Conservation (phyloP, 148 eudicot genomes). For the Hydrangea macrophylla region DNA sequence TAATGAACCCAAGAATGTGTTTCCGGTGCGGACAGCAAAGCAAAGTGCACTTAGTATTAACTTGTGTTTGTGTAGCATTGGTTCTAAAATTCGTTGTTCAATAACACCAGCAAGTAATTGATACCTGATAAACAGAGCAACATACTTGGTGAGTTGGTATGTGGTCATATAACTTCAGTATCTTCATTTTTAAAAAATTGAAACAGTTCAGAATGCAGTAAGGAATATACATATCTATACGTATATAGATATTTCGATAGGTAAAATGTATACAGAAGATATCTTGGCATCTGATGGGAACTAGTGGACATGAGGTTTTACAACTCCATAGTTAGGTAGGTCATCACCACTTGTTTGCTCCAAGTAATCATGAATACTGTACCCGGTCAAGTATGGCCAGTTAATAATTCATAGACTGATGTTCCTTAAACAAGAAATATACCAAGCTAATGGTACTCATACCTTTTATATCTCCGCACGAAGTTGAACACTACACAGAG, state of each 20-base stretch:
- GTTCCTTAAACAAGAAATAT: too few species aligned
- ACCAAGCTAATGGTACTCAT: too few species aligned
- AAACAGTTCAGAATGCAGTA: neutral
- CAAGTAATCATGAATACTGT: neutral
- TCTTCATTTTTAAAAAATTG: neutral
- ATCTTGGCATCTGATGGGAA: neutral
- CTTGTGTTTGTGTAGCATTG: slow-evolving; percentile 77
- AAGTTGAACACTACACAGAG: too few species aligned
- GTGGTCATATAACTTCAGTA: neutral
- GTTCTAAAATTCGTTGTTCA: slow-evolving; percentile 85
- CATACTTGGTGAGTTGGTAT: neutral
- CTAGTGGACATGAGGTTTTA: neutral
- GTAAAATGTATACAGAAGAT: too few species aligned
- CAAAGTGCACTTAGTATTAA: slow-evolving; percentile 71
- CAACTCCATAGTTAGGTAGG: neutral
- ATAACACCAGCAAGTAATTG: slow-evolving; percentile 79
- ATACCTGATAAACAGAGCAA: slow-evolving; percentile 47
- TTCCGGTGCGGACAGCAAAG: slow-evolving; percentile 88
- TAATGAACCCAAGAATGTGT: slow-evolving; percentile 91
- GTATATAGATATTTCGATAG: neutral
- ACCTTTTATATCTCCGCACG: too few species aligned
- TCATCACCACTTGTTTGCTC: neutral
- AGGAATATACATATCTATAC: too few species aligned
- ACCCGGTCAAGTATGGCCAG: neutral
- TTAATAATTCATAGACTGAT: neutral